Conservation (phyloP, 371 early-diverging fungal genomes). For the Zopfochytrium polystomum region DNA sequence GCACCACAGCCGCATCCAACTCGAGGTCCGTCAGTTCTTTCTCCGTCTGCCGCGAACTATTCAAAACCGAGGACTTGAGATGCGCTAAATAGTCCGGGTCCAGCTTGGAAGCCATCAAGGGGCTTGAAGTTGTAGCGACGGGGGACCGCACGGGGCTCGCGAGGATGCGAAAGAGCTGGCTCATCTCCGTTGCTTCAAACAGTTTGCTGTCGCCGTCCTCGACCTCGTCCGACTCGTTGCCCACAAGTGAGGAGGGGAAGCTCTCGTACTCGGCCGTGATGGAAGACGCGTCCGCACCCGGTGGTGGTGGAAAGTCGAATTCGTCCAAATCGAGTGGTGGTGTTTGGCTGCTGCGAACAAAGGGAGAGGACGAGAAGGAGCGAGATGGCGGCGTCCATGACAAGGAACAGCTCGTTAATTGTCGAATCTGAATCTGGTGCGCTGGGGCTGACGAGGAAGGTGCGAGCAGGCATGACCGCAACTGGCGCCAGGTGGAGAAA, state of each 20-base stretch:
- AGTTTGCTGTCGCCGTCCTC: not conserved
- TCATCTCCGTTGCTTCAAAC: no score
- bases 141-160: not conserved
- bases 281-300: not conserved
- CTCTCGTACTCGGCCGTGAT: not conserved
- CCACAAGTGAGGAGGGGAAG: not conserved
- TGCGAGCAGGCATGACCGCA: no score
- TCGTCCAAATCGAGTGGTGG: no score
- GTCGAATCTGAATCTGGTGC: no score
- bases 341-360: not conserved
- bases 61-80: slow-evolving; percentile 44
- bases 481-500: no score
- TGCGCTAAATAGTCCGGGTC: slow-evolving; percentile 48
- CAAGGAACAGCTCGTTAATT: no score
- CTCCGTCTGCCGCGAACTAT: slow-evolving; percentile 27
- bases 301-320: no score
- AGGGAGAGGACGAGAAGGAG: slow-evolving; percentile 4
- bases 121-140: not conserved
- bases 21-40: not conserved
- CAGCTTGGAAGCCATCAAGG: slow-evolving; percentile 40
- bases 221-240: not conserved
- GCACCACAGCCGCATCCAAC: not conserved
- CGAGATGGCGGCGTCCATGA: no score
- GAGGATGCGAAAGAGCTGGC: not conserved
- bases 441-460: no score